These are phyloP conservation scores for Vitis riparia DNA, from an alignment of 164 flowering plant genomes.

Conservation along the genomic window DNA sequence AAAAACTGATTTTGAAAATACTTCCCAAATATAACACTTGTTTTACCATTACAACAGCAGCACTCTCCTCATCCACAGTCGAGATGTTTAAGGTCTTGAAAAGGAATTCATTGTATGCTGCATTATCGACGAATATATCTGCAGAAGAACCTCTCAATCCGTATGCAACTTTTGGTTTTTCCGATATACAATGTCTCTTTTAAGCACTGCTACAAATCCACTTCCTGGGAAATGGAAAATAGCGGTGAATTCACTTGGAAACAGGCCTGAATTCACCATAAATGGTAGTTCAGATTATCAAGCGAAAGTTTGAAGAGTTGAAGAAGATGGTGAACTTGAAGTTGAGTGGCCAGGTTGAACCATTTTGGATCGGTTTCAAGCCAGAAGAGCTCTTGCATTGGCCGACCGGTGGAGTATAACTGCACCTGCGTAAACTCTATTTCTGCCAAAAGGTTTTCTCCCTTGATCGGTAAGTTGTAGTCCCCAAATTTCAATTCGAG, in stretches of 20 bases:
- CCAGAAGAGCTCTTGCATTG: constrained; percentile 54
- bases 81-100: constrained; percentile 40
- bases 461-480: constrained; percentile 42
- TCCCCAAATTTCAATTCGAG: constrained; percentile 37
- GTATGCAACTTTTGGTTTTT: constrained; percentile 36
- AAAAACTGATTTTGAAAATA: no score
- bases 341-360: constrained; percentile 33
- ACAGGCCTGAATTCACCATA: no score
- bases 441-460: constrained; percentile 40
- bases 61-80: constrained; percentile 56
- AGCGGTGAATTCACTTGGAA: no score
- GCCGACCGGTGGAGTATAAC: constrained; percentile 33
- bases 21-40: background rate
- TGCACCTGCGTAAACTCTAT: constrained; percentile 40
- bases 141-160: constrained; percentile 54
- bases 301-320: background rate
- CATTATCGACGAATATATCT: constrained; percentile 49
- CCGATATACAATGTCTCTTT: constrained; percentile 48
- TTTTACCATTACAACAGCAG: constrained; percentile 45
- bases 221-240: constrained; percentile 26
- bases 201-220: constrained; percentile 39
- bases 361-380: constrained; percentile 33
- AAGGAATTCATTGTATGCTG: constrained; percentile 50
- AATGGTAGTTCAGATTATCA: background rate
- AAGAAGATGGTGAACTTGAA: constrained; percentile 27